Evolutionary conservation across 2,329 filamentous ascomycete species (phyloP), one percentile per base, ranked within the genome.

Genomic region (Delphinella strobiligena): DNA sequence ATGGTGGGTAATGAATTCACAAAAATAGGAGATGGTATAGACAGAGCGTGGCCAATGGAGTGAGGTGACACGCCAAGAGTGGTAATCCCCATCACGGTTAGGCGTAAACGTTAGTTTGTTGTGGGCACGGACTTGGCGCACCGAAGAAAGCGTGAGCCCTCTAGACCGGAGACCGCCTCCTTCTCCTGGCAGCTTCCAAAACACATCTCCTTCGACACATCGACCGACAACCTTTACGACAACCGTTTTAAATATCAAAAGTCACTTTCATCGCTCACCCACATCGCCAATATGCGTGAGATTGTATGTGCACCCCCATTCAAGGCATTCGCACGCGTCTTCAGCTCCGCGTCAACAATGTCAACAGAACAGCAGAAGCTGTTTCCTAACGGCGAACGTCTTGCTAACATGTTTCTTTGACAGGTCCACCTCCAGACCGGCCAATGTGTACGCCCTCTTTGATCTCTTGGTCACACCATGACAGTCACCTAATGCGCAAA

Each of bases 361-460:
- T 27, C 22, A 27, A 27, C 22, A 27, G 22, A 27, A 27, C 22
- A 27, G 22, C 56, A 40, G 36, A 54, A 18, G 9, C 5, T 16
- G 16, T 32, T 38, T 12, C 19, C 15, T 49, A 54, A 63, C 60
- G 58, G n/a, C n/a, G 12, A 27, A 27, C 22, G 22, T 7, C 61
- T 51, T 59, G 78, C 82, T 71, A 80, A 75, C 60, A 48, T 51
- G 45, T 49, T 61, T 66, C 59, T 60, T 56, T 52, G 51, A 74
- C 62, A 96, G 89, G 89, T 96, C 71, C 91, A 98, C 72, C 87
- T 98, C 60, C 91, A 98, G 75, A 98, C 91, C 77, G 91, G 91
- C 69, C 91, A 98, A 80, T 96, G 91, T 75, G 89, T 95, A 79
- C 72, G 80, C 76, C 41, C 31, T 22, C 33, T 30, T 24, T 29